Percentiles rank a stretch among this genome's conserved stretches.
Conservation (phyloP, 345 rosid genomes). For the Citrus hindsii region DNA sequence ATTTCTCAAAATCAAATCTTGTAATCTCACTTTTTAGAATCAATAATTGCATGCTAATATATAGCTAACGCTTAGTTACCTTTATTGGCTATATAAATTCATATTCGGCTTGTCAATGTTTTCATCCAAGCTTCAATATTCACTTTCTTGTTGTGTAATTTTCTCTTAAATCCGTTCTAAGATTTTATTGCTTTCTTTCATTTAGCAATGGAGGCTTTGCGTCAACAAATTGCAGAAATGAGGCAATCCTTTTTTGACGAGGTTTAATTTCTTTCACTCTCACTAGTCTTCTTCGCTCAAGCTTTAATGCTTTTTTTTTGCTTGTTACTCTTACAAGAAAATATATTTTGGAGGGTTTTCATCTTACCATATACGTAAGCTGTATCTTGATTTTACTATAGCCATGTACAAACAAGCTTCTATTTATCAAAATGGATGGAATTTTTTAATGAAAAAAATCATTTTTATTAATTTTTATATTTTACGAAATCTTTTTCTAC, state of each 20-base stretch:
- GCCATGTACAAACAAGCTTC: background rate
- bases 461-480: no score
- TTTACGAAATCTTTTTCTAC: no score
- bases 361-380: background rate
- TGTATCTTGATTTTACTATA: background rate
- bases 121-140: background rate
- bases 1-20: background rate
- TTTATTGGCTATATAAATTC: background rate
- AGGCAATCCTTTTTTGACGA: conserved; percentile 24
- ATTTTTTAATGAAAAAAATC: no score
- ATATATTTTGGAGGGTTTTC: background rate
- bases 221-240: background rate
- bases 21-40: background rate
- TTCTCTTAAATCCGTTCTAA: background rate
- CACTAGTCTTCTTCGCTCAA: background rate
- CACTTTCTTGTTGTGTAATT: background rate
- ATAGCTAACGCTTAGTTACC: background rate
- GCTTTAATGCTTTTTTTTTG: background rate
- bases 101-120: background rate
- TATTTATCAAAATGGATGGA: background rate
- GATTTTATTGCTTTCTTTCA: background rate
- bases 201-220: conserved; percentile 2
- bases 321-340: background rate
- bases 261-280: conserved; percentile 16
- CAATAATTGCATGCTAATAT: background rate